These are phyloP conservation scores for Aspergillus spinulosporus DNA, from an alignment of 2,329 filamentous ascomycete genomes.

Conservation along the genomic window DNA sequence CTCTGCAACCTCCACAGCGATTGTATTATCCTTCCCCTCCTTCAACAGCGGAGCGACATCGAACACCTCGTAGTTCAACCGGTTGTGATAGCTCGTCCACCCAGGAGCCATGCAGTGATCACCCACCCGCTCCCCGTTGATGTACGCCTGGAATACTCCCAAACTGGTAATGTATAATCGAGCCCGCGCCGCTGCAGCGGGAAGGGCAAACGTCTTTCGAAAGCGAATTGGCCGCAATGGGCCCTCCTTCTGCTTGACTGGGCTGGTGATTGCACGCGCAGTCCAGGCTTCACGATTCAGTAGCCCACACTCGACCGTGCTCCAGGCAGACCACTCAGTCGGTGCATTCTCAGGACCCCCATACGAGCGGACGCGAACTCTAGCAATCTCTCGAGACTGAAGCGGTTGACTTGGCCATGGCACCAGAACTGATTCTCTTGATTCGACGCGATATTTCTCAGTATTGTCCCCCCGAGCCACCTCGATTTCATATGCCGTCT, in stretches of 20 bases:
- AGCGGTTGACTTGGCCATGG: constrained; percentile 29
- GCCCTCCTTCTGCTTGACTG: constrained; percentile 20
- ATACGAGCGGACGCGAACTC: constrained; percentile 21
- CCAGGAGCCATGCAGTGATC: constrained; percentile 43
- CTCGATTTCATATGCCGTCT: constrained; percentile 30
- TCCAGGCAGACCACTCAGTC: constrained; percentile 20
- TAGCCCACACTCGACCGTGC: constrained; percentile 38
- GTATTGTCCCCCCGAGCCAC: constrained; percentile 6
- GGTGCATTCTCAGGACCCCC: constrained; percentile 1
- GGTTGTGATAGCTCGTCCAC: constrained; percentile 54
- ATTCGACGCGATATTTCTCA: constrained; percentile 19
- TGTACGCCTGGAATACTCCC: constrained; percentile 50
- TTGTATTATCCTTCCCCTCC: constrained; percentile 37
- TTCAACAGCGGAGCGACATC: constrained; percentile 50
- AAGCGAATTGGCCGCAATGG: constrained; percentile 37
- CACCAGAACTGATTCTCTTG: constrained; percentile 26
- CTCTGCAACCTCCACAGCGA: constrained; percentile 49
- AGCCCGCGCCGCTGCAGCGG: constrained; percentile 27
- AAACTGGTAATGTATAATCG: constrained; percentile 51
- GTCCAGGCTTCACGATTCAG: constrained; percentile 36
- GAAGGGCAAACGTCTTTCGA: constrained; percentile 33
- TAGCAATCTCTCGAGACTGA: constrained; percentile 21
- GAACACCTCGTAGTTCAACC: constrained; percentile 56
- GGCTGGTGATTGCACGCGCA: constrained; percentile 20
- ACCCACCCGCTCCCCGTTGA: constrained; percentile 49